Conservation (phyloP, 73 alveolate genomes). For the Uronychia setigera region DNA sequence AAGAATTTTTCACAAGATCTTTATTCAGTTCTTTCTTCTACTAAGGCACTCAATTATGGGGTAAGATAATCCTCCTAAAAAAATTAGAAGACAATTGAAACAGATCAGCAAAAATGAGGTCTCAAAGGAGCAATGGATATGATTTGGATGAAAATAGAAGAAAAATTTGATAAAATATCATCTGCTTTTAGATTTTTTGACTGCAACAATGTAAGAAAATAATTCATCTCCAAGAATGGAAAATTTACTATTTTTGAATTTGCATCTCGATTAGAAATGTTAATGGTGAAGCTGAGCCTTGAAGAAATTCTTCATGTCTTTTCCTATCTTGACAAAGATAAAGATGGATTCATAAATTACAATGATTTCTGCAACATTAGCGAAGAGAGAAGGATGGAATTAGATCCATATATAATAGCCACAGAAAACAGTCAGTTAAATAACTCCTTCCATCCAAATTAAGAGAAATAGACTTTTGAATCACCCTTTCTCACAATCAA, state of each 20-base stretch:
- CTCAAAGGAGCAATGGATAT: constrained; percentile 3
- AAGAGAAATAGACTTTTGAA: too few relatives aligned
- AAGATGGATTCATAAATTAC: constrained; percentile 35
- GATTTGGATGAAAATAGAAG: constrained; percentile 20
- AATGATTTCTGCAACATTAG: constrained; percentile 30
- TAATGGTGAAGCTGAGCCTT: constrained; percentile 11
- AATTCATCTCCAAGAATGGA: constrained; percentile 19
- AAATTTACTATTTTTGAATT: constrained; percentile 28
- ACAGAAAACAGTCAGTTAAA: neutral
- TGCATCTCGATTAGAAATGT: constrained; percentile 8
- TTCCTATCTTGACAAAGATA: constrained; percentile 22
- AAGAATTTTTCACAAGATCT: constrained; percentile 42
- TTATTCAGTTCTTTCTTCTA: constrained; percentile 39
- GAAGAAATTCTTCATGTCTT: constrained; percentile 10
- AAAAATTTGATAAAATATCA: constrained; percentile 22
- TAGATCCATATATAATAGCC: constrained; percentile 25
- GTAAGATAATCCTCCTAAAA: neutral
- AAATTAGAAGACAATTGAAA: neutral
- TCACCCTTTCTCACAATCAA: neutral
- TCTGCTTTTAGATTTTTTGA: constrained; percentile 32
- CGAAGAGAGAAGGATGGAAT: constrained; percentile 37
- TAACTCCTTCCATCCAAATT: neutral
- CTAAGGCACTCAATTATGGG: constrained; percentile 1
- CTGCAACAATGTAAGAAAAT: constrained; percentile 13
- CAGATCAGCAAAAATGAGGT: neutral